Evolutionary conservation across 768 basidiomycete genomes (phyloP).

Genomic region (Myochromella boudieri): DNA sequence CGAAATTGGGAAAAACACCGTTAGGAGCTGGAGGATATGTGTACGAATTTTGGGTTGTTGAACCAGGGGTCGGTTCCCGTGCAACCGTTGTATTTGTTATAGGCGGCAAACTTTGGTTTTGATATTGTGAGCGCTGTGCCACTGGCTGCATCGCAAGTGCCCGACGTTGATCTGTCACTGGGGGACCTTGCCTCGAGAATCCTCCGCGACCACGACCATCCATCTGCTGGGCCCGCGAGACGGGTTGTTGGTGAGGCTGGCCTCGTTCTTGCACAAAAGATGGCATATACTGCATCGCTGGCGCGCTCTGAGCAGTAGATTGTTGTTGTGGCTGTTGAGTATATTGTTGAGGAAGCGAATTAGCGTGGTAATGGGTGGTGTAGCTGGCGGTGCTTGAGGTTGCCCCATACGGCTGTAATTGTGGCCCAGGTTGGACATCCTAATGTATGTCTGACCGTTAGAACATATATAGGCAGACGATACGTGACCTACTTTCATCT

Average conservation of each 20-base stretch:
- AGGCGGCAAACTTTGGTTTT: neutral
- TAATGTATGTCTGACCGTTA: neutral
- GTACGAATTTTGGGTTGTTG: too few relatives aligned
- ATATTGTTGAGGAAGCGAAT: neutral
- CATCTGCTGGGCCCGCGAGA: neutral
- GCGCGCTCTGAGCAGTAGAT: neutral
- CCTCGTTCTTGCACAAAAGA: neutral
- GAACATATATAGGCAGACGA: neutral
- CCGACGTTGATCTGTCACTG: constrained; percentile 6
- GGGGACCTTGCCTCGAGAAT: neutral
- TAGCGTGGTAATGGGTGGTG: neutral
- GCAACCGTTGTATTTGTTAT: too few relatives aligned
- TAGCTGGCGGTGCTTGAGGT: neutral
- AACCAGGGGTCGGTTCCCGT: too few relatives aligned
- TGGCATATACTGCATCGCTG: neutral
- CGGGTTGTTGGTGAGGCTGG: neutral
- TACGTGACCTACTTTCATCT: neutral
- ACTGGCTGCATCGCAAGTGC: constrained; percentile 15
- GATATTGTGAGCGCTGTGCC: neutral
- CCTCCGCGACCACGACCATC: neutral
- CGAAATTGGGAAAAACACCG: constrained; percentile 9
- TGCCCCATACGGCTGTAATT: neutral
- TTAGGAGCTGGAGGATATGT: neutral
- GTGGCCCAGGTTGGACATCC: neutral
- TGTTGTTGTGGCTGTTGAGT: neutral